Conservation (phyloP, 306 rosid species). For the Luffa aegyptiaca region DNA sequence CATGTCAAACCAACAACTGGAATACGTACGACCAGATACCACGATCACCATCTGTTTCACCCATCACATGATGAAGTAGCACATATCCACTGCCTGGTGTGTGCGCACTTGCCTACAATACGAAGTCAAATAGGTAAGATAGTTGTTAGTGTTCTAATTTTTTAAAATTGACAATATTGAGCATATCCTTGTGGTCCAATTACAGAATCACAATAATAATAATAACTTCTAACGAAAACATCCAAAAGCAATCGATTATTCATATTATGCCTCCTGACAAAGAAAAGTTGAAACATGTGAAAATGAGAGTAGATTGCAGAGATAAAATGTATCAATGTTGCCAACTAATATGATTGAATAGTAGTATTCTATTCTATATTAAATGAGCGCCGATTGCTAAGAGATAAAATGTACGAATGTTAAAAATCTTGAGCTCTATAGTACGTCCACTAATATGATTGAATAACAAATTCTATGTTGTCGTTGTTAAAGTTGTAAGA, state of each 20-base stretch:
- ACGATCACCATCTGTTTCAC: slow-evolving; percentile 85
- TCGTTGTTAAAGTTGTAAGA: neutral
- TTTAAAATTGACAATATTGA: neutral
- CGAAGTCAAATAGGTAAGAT: slow-evolving; percentile 5
- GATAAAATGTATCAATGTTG: neutral
- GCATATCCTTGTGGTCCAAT: neutral
- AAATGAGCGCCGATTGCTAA: neutral
- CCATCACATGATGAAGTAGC: slow-evolving; percentile 96
- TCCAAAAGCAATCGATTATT: neutral
- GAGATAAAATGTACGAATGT: neutral
- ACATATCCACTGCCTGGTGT: slow-evolving; percentile 97
- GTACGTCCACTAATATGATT: neutral
- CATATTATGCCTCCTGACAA: neutral
- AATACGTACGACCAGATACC: slow-evolving; percentile 94
- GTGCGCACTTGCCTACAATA: slow-evolving; percentile 62
- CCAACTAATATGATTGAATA: neutral
- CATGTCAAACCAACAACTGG: neutral
- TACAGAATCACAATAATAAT: neutral
- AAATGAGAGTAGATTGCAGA: neutral
- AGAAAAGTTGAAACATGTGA: neutral
- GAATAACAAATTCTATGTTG: neutral
- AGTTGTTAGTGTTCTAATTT: neutral
- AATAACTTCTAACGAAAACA: neutral
- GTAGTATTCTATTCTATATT: neutral
- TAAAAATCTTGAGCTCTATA: neutral